These are phyloP conservation scores for Pestalotiopsis sp. DNA, from an alignment of 2,329 filamentous ascomycete genomes.

Conservation along the genomic window DNA sequence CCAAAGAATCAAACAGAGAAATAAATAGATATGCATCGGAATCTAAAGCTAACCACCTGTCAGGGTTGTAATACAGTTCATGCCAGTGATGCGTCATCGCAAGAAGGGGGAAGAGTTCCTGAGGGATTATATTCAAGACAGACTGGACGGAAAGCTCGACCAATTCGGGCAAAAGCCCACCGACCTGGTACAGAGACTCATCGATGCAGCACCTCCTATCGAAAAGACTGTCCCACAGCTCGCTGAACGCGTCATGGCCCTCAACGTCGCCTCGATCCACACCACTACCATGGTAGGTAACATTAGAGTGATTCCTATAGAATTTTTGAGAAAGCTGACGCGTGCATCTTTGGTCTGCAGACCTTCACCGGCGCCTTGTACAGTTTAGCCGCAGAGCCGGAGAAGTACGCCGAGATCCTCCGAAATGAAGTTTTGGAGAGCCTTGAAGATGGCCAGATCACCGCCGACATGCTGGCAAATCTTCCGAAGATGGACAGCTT, in stretches of 20 bases:
- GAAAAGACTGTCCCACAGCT: conserved; percentile 15
- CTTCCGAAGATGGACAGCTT: conserved; percentile 16
- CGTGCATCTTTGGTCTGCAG: background rate
- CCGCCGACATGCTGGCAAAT: background rate
- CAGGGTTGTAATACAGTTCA: conserved; percentile 11
- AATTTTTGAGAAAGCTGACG: background rate
- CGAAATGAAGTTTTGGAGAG: conserved; percentile 6
- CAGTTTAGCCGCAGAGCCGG: conserved; percentile 11
- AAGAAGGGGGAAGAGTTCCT: conserved; percentile 13
- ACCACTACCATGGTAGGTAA: conserved; percentile 12
- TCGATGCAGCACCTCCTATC: conserved; percentile 15
- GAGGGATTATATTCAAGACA: conserved; percentile 1
- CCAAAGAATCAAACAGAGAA: background rate
- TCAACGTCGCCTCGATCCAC: conserved; percentile 16
- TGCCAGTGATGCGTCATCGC: conserved; percentile 12
- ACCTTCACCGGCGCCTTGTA: conserved; percentile 13
- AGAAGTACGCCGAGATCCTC: conserved; percentile 13
- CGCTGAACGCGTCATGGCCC: conserved; percentile 15
- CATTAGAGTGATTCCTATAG: background rate
- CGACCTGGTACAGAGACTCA: conserved; percentile 14
- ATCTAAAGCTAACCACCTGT: background rate
- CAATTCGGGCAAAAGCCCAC: conserved; percentile 12
- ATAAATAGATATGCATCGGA: background rate
- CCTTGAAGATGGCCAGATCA: conserved; percentile 13
- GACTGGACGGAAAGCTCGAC: conserved; percentile 11